phyloP scores from a whole-genome alignment of 768 basidiomycete species.

The Suillus subaureus region DNA sequence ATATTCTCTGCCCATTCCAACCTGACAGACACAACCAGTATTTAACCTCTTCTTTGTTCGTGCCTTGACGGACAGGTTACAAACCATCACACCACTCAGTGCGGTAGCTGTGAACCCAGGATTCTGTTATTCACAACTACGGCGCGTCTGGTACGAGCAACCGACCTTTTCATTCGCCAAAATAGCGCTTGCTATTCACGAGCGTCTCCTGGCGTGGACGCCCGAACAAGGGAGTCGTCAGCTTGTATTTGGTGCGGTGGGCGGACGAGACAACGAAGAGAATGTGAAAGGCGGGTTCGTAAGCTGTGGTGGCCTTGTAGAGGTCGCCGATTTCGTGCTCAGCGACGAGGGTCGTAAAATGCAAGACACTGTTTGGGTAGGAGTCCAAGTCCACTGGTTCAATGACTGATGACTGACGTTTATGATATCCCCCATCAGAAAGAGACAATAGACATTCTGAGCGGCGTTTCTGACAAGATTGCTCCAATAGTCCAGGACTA shows the following conservation, averaged over 20 bases:
- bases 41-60: conserved; percentile 34
- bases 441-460: conserved; percentile 26
- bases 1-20: neutral
- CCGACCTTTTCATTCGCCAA: neutral
- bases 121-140: conserved; percentile 31
- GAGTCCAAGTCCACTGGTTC: conserved; percentile 12
- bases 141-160: conserved; percentile 6
- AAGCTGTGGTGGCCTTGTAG: conserved; percentile 12
- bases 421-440: conserved; percentile 9
- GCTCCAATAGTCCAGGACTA: conserved; percentile 18
- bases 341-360: conserved; percentile 30
- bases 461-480: conserved; percentile 14
- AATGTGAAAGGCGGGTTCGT: conserved; percentile 27
- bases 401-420: too few species aligned
- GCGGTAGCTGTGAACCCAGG: conserved; percentile 33
- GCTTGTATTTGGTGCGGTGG: conserved; percentile 34
- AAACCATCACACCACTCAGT: conserved; percentile 23
- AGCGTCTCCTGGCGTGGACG: conserved; percentile 20
- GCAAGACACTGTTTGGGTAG: conserved; percentile 38
- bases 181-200: conserved; percentile 5
- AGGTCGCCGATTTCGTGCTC: conserved; percentile 37
- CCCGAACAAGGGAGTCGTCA: conserved; percentile 38
- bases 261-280: conserved; percentile 22
- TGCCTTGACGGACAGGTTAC: conserved; percentile 25
- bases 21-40: conserved; percentile 18